These are phyloP conservation scores for Scheffersomyces lignosus DNA, from an alignment of 805 yeast genomes.

Conservation along the genomic window DNA sequence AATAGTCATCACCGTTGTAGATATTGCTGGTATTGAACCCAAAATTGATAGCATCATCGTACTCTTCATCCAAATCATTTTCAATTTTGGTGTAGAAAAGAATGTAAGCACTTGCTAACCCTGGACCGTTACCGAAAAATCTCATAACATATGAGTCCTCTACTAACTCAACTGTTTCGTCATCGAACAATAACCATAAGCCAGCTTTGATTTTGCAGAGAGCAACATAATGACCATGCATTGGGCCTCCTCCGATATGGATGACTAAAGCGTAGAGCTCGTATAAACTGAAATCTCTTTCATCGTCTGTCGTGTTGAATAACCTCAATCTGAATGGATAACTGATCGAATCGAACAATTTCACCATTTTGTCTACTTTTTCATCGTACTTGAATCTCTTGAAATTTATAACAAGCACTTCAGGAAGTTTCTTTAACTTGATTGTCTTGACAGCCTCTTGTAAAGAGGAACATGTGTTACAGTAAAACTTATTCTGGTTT, in stretches of 20 bases:
- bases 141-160: constrained; percentile 79
- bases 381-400: constrained; percentile 93
- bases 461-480: constrained; percentile 84
- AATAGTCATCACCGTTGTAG: constrained; percentile 34
- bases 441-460: constrained; percentile 94
- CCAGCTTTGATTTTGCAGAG: constrained; percentile 72
- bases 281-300: constrained; percentile 53
- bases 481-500: constrained; percentile 87
- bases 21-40: constrained; percentile 33
- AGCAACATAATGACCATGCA: constrained; percentile 94
- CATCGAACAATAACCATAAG: constrained; percentile 94
- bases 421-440: constrained; percentile 75
- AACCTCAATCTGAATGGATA: constrained; percentile 75
- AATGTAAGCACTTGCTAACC: constrained; percentile 89
- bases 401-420: constrained; percentile 76
- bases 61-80: constrained; percentile 40
- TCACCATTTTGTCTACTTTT: constrained; percentile 73
- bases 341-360: constrained; percentile 79
- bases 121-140: constrained; percentile 86
- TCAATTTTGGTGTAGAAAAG: constrained; percentile 62
- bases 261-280: constrained; percentile 86
- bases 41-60: constrained; percentile 33
- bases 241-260: constrained; percentile 97
- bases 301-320: constrained; percentile 61
- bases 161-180: constrained; percentile 88